Conservation (phyloP, 805 yeast genomes). For the Candida wancherniae region DNA sequence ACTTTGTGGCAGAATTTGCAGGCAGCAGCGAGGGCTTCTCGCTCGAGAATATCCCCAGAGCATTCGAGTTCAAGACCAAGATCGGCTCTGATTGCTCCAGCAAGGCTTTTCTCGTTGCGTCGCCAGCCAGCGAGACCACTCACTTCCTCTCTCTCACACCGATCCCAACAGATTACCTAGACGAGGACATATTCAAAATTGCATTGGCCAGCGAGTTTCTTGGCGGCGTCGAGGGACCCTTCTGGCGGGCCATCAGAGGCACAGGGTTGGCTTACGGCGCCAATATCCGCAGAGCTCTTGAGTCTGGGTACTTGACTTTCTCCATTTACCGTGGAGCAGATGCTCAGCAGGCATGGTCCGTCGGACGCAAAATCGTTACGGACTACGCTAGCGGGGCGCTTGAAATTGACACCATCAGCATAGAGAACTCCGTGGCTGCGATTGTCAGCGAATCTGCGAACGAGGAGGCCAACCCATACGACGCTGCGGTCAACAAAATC, state of each 20-base stretch:
- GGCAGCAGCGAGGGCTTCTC: constrained; percentile 7
- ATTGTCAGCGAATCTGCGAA: constrained; percentile 70
- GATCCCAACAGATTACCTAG: constrained; percentile 47
- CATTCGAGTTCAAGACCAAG: constrained; percentile 49
- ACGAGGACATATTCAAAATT: constrained; percentile 61
- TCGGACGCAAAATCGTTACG: constrained; percentile 60
- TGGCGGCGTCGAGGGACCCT: constrained; percentile 91
- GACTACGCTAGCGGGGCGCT: constrained; percentile 52
- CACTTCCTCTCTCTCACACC: constrained; percentile 56
- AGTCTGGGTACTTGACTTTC: constrained; percentile 62
- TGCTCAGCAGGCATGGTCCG: constrained; percentile 56
- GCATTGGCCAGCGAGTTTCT: constrained; percentile 71
- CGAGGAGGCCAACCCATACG: constrained; percentile 56
- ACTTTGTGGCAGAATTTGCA: constrained; percentile 24
- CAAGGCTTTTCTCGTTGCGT: constrained; percentile 58
- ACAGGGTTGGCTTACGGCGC: constrained; percentile 93
- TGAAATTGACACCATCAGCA: constrained; percentile 51
- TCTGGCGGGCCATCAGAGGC: constrained; percentile 95
- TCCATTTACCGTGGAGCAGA: constrained; percentile 82
- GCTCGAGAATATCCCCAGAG: constrained; percentile 44
- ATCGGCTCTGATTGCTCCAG: constrained; percentile 49
- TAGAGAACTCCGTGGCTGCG: constrained; percentile 73
- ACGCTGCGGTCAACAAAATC: constrained; percentile 64
- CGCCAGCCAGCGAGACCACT: constrained; percentile 84
- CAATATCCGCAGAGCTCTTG: constrained; percentile 48